Base-by-base conservation (phyloP, 2,329 filamentous ascomycete genomes). In the Botryotinia convoluta region DNA sequence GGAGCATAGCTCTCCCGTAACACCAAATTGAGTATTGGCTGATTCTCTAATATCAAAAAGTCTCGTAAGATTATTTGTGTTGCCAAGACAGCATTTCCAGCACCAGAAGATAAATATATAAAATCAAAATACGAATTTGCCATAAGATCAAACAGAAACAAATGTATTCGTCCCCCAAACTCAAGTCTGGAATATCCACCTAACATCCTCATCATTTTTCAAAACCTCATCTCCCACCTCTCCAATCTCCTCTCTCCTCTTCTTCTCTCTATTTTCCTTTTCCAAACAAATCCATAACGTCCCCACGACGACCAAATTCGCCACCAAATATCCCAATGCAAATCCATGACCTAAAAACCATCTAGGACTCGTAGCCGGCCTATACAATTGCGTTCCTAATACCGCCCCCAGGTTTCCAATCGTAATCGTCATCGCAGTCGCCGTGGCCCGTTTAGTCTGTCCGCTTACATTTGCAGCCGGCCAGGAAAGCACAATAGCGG, bases 381-480 rank as follows among this genome's bases (percentile, higher is more conserved):
- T 84, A 79, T 93, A 93, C 1, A 93, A 80, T 81, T 93, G 91
- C 1, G 91, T 93, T 0, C 91, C 91, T 37, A 93, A 77, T 0
- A 93, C 89, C 0, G 90, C 90, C 0, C 91, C 91, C 1, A 91
- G 79, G 76, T 92, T 93, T 0, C 91, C 91, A 69, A 93, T 90
- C 16, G 88, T 90, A 73, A 93, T 92, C 77, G 92, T 90, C 87
- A 93, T 88, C 0, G 89, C 91, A 65, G 90, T 92, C 3, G 88
- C 89, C 6, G 90, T 88, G 1, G 89, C 89, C 0, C 91, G 85
- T 81, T 93, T 93, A 0, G 90, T 92, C 81, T 92, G 90, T 0
- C 90, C 90, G 0, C 89, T 90, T 0, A 93, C 89, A 74, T 93
- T 93, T 80, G 91, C 92, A 2, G 91, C 90, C 0, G 90, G 89